These are phyloP conservation scores for Fusarium continuum DNA, from an alignment of 2,329 filamentous ascomycete genomes.

Conservation along the genomic window DNA sequence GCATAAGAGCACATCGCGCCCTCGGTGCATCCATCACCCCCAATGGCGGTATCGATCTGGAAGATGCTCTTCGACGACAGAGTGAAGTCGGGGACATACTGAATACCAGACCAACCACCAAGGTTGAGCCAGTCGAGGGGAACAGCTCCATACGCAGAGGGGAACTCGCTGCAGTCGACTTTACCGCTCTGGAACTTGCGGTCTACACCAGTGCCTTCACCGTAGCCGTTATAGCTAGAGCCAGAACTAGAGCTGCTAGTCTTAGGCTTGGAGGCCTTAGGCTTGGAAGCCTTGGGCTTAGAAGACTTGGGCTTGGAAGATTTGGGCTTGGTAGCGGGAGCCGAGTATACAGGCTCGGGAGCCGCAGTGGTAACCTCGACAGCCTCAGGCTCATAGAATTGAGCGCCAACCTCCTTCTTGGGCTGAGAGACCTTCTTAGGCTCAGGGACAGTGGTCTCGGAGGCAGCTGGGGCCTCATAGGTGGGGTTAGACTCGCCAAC, in stretches of 20 bases:
- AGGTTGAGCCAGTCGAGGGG: conserved; percentile 73
- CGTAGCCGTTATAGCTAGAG: conserved; percentile 36
- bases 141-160: conserved; percentile 82
- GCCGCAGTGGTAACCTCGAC: conserved; percentile 46
- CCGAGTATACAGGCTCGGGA: conserved; percentile 30
- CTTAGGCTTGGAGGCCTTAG: conserved; percentile 24
- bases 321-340: conserved; percentile 26
- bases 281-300: conserved; percentile 36
- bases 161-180: conserved; percentile 77
- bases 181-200: conserved; percentile 78
- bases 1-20: conserved; percentile 89
- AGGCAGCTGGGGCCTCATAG: conserved; percentile 56
- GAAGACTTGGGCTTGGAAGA: conserved; percentile 42
- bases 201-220: conserved; percentile 62
- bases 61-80: conserved; percentile 63
- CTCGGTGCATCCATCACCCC: conserved; percentile 67
- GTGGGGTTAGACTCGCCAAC: conserved; percentile 67
- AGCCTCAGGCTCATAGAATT: conserved; percentile 62
- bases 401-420: conserved; percentile 51
- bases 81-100: conserved; percentile 66
- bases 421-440: conserved; percentile 41
- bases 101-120: conserved; percentile 82
- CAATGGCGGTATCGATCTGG: conserved; percentile 71
- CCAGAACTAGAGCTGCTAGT: conserved; percentile 39
- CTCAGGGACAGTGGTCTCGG: conserved; percentile 50